Conservation (phyloP, 768 basidiomycete species). For the Tulasnella sp. region DNA sequence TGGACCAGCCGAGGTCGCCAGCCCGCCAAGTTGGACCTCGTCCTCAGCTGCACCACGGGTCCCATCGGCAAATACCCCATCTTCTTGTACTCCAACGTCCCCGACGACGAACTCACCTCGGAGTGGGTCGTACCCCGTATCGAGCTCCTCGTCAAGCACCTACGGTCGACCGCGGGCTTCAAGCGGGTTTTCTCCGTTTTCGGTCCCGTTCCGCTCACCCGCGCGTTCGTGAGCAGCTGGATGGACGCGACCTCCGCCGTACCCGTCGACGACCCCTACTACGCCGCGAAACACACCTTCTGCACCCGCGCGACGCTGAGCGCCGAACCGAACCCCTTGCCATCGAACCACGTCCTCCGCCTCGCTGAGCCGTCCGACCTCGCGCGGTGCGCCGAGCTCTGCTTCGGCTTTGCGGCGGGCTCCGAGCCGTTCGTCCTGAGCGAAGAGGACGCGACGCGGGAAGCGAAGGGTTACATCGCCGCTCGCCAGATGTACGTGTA, state of each 20-base stretch:
- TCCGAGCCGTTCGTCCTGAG: slow-evolving; percentile 46
- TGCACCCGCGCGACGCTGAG: slow-evolving; percentile 38
- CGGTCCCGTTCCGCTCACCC: slow-evolving; percentile 34
- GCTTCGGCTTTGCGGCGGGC: slow-evolving; percentile 43
- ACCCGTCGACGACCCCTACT: slow-evolving; percentile 38
- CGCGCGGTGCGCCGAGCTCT: slow-evolving; percentile 35
- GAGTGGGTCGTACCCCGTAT: slow-evolving; percentile 33
- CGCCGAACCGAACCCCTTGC: slow-evolving; percentile 16
- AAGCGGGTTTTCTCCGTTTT: slow-evolving; percentile 48
- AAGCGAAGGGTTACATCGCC: slow-evolving; percentile 40
- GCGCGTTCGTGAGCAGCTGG: slow-evolving; percentile 41
- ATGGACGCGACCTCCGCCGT: slow-evolving; percentile 32
- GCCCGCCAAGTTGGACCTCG: slow-evolving; percentile 16
- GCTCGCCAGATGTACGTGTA: slow-evolving; percentile 50
- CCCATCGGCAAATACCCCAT: slow-evolving; percentile 49
- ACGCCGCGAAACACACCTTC: slow-evolving; percentile 45
- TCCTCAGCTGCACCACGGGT: slow-evolving; percentile 50
- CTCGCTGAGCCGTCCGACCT: slow-evolving; percentile 33
- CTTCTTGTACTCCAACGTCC: slow-evolving; percentile 43
- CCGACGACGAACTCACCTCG: slow-evolving; percentile 25
- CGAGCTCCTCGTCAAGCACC: slow-evolving; percentile 28
- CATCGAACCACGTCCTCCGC: slow-evolving; percentile 32
- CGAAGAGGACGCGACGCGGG: slow-evolving; percentile 31
- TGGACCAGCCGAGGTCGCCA: slow-evolving; percentile 11
- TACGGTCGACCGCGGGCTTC: slow-evolving; percentile 27